Percentiles rank a stretch among this genome's conserved stretches.
These are phyloP conservation scores for Datisca glomerata DNA, from an alignment of 306 rosid genomes.

Conservation along the genomic window DNA sequence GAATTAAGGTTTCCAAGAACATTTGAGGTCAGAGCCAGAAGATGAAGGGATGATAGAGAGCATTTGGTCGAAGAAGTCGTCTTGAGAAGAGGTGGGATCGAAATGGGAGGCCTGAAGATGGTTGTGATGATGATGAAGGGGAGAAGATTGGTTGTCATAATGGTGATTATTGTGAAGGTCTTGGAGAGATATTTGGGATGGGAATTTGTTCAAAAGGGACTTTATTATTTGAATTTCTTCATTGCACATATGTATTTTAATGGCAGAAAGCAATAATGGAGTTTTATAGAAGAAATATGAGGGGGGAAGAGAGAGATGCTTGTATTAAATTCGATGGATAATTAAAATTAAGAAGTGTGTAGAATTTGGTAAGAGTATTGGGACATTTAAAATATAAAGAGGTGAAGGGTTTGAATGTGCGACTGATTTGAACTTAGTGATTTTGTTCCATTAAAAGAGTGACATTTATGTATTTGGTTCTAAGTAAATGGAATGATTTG, in stretches of 20 bases:
- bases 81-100: slow-evolving; percentile 43
- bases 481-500: too few relatives aligned
- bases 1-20: slow-evolving; percentile 40
- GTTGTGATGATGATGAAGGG: slow-evolving; percentile 27
- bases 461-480: too few relatives aligned
- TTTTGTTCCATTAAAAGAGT: too few relatives aligned
- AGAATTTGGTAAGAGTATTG: too few relatives aligned
- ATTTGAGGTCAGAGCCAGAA: slow-evolving; percentile 47
- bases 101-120: slow-evolving; percentile 20
- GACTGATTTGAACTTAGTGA: too few relatives aligned
- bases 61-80: slow-evolving; percentile 87
- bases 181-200: slow-evolving; percentile 43
- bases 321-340: too few relatives aligned
- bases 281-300: neutral
- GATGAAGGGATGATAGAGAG: slow-evolving; percentile 51
- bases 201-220: slow-evolving; percentile 46
- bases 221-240: slow-evolving; percentile 57
- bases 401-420: too few relatives aligned
- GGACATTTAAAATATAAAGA: too few relatives aligned
- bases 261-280: neutral
- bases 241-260: slow-evolving; percentile 46
- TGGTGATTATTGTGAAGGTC: slow-evolving; percentile 29
- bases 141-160: slow-evolving; percentile 2
- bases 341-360: too few relatives aligned
- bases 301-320: neutral